A percentile compares a stretch with the other conserved stretches of the same genome.
These are phyloP conservation scores for Metarhizium robertsii DNA, from an alignment of 2,329 filamentous ascomycete genomes.

Conservation along the genomic window DNA sequence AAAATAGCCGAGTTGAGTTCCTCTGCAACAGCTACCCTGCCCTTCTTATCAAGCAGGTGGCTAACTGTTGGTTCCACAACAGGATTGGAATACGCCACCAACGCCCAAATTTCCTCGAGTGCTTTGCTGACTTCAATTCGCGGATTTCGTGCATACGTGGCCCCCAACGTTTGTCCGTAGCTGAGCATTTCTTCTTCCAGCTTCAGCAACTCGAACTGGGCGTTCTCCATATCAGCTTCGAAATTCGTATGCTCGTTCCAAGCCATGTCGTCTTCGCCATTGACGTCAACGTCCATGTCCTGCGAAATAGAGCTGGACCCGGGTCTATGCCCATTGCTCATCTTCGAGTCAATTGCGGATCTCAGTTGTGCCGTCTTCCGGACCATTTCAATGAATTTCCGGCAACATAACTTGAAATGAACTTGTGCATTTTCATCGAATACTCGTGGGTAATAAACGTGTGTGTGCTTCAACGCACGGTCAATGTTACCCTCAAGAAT, in stretches of 20 bases:
- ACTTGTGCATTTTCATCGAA: constrained; percentile 74
- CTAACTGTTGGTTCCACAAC: constrained; percentile 64
- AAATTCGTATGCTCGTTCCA: constrained; percentile 44
- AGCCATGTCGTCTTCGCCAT: constrained; percentile 29
- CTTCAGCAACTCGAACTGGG: constrained; percentile 26
- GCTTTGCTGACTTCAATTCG: constrained; percentile 62
- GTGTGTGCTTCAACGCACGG: constrained; percentile 73
- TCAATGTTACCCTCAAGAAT: constrained; percentile 92
- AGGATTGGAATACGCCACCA: constrained; percentile 81
- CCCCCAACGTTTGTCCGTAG: constrained; percentile 71
- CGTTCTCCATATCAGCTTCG: constrained; percentile 31
- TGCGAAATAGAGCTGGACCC: constrained; percentile 27
- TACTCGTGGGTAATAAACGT: constrained; percentile 69
- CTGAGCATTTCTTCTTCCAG: constrained; percentile 61
- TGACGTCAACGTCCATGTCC: constrained; percentile 48
- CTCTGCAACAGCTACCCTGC: constrained; percentile 73
- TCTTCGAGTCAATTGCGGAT: constrained; percentile 35
- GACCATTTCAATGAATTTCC: constrained; percentile 95
- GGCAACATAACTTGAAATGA: constrained; percentile 77
- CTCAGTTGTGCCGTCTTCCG: constrained; percentile 60
- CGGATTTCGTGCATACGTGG: constrained; percentile 66
- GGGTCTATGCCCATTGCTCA: constrained; percentile 29
- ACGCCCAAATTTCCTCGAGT: constrained; percentile 75
- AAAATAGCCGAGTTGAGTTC: constrained; percentile 91
- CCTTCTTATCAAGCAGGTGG: constrained; percentile 66